Evolutionary conservation across 2,329 filamentous ascomycete genomes (phyloP).

Genomic region (Amphichorda felina): DNA sequence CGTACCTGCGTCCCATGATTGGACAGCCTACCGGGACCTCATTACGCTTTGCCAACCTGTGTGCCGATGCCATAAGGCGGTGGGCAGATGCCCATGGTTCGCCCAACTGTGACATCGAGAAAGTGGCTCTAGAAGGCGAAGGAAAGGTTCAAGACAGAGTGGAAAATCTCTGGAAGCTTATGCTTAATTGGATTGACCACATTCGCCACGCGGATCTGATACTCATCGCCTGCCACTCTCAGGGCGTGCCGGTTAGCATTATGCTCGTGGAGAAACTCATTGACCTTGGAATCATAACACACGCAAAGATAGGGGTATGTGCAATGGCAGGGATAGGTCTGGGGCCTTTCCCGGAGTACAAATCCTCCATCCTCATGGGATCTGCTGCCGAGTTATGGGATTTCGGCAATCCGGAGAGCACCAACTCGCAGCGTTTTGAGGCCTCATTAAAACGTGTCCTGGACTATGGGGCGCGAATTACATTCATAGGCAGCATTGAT

Average conservation of each 20-base stretch:
- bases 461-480: constrained; percentile 68
- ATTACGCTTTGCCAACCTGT: constrained; percentile 80
- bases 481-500: constrained; percentile 89
- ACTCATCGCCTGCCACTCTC: constrained; percentile 85
- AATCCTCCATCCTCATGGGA: constrained; percentile 77
- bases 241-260: constrained; percentile 86
- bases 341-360: constrained; percentile 86
- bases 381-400: constrained; percentile 93
- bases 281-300: constrained; percentile 71
- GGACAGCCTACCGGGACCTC: constrained; percentile 95
- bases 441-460: constrained; percentile 63
- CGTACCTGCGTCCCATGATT: constrained; percentile 77
- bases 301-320: constrained; percentile 72
- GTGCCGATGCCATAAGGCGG: constrained; percentile 68
- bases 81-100: constrained; percentile 71
- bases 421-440: constrained; percentile 73
- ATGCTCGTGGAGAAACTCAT: constrained; percentile 92
- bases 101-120: constrained; percentile 72
- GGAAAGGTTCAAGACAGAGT: constrained; percentile 84
- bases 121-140: constrained; percentile 88
- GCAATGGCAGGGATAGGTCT: constrained; percentile 86
- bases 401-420: constrained; percentile 71
- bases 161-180: constrained; percentile 83
- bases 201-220: constrained; percentile 82
- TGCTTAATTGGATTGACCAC: constrained; percentile 90